Evolutionary conservation across 257 asterid genomes (phyloP).

Genomic region (Nicotiana noctiflora): DNA sequence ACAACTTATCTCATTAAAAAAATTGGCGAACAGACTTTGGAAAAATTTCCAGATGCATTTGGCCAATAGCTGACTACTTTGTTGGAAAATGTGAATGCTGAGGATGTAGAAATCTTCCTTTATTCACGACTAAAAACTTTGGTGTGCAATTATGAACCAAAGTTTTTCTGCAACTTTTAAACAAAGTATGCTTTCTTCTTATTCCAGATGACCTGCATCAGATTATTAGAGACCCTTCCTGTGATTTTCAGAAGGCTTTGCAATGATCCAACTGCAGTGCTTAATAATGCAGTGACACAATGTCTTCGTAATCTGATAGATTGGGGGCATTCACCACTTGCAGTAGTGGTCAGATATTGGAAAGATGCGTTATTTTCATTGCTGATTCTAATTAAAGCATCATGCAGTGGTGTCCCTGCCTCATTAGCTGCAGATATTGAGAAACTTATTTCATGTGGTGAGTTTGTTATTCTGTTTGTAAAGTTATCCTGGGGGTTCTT

Average conservation of each 20-base stretch:
- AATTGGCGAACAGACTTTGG: neutral
- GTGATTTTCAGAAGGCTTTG: conserved; percentile 54
- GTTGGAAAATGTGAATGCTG: neutral
- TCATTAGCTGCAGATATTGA: conserved; percentile 47
- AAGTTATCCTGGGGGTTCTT: neutral
- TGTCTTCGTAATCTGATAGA: conserved; percentile 84
- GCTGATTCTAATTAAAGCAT: conserved; percentile 55
- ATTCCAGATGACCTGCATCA: conserved; percentile 81
- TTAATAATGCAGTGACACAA: conserved; percentile 30
- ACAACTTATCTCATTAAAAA: neutral
- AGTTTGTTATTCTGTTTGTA: conserved; percentile 21
- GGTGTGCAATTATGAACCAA: neutral
- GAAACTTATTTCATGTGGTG: conserved; percentile 67
- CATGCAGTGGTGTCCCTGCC: conserved; percentile 47
- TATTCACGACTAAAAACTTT: conserved; percentile 2
- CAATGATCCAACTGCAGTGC: conserved; percentile 24
- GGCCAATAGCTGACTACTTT: conserved; percentile 3
- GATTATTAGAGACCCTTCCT: conserved; percentile 80
- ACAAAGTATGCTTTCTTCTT: neutral
- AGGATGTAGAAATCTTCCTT: neutral
- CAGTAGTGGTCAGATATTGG: conserved; percentile 85
- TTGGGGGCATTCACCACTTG: conserved; percentile 90
- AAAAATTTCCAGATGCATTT: neutral
- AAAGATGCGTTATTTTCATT: conserved; percentile 60
- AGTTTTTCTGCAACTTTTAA: neutral